Base-by-base conservation (phyloP, 805 yeast genomes). In the Cyberlindnera maritima region DNA sequence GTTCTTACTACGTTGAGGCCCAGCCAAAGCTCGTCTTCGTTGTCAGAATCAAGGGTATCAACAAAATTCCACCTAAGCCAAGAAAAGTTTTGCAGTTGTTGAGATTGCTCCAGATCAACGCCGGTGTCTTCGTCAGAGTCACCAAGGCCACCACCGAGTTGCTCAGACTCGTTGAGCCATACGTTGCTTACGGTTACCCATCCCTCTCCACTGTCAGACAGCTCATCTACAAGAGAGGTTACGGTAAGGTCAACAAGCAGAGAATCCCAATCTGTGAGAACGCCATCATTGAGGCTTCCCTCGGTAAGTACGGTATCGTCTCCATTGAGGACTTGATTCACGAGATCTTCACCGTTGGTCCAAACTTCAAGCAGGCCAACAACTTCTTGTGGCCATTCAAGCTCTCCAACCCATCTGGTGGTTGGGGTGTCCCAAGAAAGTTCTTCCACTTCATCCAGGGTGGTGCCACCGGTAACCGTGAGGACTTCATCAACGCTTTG, bases 391-490 rank as follows among this genome's bases (percentile, higher is more conserved):
- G 96, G 95, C 96, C 96, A 79, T 89, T 89, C 92, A 83, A 87
- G 80, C 83, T 89, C 73, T 88, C 96, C 66, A 88, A 86, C 85
- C 96, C 96, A 76, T 81, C 81, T 75, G 96, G 96, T 78, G 96
- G 96, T 76, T 89, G 95, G 96, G 92, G 96, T 81, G 87, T 87
- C 63, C 79, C 83, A 75, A 89, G 96, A 85, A 89, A 89, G 83
- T 89, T 89, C 95, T 83, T 83, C 80, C 96, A 89, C 80, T 89
- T 86, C 72, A 85, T 89, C 82, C 95, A 88, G 80, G 96, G 96
- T 81, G 96, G 96, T 85, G 85, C 94, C 80, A 83, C 89, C 75
- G 96, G 96, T 86, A 89, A 89, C 95, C 87, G 96, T 79, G 96
- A 89, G 80, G 84, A 88, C 69, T 85, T 80, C 88, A 89, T 89